Conservation (phyloP, 2,329 filamentous ascomycete species). For the Verticillium nonalfalfae region DNA sequence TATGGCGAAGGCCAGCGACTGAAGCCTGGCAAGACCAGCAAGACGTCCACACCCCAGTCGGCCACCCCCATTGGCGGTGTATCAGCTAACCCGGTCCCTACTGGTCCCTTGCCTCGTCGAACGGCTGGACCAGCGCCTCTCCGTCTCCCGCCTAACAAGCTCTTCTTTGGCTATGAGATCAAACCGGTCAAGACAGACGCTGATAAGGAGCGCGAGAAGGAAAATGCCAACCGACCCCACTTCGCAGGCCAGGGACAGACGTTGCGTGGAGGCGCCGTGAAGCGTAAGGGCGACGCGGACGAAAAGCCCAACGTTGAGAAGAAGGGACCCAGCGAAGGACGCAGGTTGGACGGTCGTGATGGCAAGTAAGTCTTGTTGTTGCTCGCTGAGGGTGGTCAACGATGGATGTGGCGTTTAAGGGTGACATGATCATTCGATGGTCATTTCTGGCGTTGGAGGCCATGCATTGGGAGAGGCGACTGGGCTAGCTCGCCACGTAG, state of each 20-base stretch:
- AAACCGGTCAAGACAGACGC: conserved; percentile 79
- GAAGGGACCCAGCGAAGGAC: conserved; percentile 36
- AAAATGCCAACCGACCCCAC: conserved; percentile 59
- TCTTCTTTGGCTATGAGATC: conserved; percentile 95
- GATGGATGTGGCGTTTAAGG: background rate
- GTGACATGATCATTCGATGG: background rate
- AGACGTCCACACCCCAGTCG: conserved; percentile 65
- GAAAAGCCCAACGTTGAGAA: conserved; percentile 42
- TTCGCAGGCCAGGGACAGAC: conserved; percentile 85
- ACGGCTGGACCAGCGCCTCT: conserved; percentile 82
- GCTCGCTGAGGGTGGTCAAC: background rate
- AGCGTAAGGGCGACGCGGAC: conserved; percentile 59
- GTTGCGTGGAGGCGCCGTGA: conserved; percentile 54
- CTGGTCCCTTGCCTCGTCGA: conserved; percentile 29
- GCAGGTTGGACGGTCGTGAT: conserved; percentile 35
- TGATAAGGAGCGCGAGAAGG: conserved; percentile 60
- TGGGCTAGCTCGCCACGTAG: background rate
- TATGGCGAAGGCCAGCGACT: conserved; percentile 73
- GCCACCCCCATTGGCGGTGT: conserved; percentile 63
- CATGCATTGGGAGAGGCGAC: background rate
- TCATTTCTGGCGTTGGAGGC: background rate
- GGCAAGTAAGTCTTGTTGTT: conserved; percentile 7
- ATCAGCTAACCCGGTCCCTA: conserved; percentile 31
- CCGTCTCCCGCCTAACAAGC: conserved; percentile 76
- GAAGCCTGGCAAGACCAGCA: conserved; percentile 75